phyloP scores from a whole-genome alignment of 495 filamentous ascomycete genomes.

The Cladorrhinum samala region DNA sequence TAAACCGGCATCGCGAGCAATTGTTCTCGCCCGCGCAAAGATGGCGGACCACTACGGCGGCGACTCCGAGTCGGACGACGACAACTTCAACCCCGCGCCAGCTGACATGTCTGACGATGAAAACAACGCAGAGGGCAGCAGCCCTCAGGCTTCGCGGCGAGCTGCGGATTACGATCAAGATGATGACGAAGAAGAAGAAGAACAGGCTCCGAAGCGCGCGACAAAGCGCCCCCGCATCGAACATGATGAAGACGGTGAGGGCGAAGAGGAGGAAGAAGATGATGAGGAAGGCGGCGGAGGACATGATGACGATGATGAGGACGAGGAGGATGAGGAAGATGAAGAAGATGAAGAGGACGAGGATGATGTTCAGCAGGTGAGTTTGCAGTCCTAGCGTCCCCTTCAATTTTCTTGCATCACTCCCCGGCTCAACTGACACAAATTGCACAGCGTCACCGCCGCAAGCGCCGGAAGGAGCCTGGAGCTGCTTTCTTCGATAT shows the following conservation, averaged over 20 bases:
- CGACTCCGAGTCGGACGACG: slow-evolving; percentile 67
- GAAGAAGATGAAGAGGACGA: slow-evolving; percentile 47
- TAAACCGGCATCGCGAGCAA: neutral
- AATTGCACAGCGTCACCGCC: slow-evolving; percentile 56
- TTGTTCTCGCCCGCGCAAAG: neutral
- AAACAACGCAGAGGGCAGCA: slow-evolving; percentile 7
- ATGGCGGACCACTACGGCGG: slow-evolving; percentile 17
- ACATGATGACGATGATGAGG: slow-evolving; percentile 50
- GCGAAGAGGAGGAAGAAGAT: slow-evolving; percentile 39
- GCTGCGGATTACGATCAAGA: slow-evolving; percentile 28
- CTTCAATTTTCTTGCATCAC: neutral
- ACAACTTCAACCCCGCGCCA: slow-evolving; percentile 72
- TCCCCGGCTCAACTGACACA: slow-evolving; percentile 8
- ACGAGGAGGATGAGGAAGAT: too few relatives aligned
- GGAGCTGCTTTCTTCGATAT: slow-evolving; percentile 86
- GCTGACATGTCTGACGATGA: slow-evolving; percentile 66
- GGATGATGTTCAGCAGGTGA: slow-evolving; percentile 36
- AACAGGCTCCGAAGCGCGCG: slow-evolving; percentile 20
- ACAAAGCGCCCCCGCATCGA: slow-evolving; percentile 18
- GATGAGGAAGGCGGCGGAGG: slow-evolving; percentile 35
- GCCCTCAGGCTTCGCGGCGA: neutral
- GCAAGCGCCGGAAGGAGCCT: slow-evolving; percentile 68
- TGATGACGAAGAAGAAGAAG: slow-evolving; percentile 34
- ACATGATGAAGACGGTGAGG: slow-evolving; percentile 35
- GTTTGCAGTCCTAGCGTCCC: slow-evolving; percentile 4